Percentiles rank a stretch among this genome's conserved stretches.
These are phyloP conservation scores for Nicotiana otophora DNA, from an alignment of 257 asterid species.

Conservation along the genomic window DNA sequence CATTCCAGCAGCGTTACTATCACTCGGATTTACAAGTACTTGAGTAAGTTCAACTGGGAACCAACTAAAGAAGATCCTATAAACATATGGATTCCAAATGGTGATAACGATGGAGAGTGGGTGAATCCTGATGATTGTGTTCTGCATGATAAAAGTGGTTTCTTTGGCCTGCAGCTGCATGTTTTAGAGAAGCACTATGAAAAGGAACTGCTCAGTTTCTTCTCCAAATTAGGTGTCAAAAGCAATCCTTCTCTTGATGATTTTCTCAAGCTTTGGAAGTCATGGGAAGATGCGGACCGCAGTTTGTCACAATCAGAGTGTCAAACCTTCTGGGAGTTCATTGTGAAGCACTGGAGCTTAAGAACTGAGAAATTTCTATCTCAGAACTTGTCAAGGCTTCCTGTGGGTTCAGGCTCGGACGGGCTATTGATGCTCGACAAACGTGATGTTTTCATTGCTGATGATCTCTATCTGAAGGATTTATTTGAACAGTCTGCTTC, in stretches of 20 bases:
- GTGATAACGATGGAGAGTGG: conserved; percentile 24
- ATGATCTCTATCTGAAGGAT: conserved; percentile 31
- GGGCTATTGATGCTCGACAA: conserved; percentile 19
- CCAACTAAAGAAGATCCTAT: conserved; percentile 9
- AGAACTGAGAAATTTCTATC: conserved; percentile 7
- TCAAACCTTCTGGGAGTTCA: conserved; percentile 28
- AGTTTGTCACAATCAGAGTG: conserved; percentile 21
- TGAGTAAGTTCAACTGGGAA: conserved; percentile 20
- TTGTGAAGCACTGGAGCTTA: conserved; percentile 23
- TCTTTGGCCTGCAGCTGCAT: conserved; percentile 20
- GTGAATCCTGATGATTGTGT: conserved; percentile 28
- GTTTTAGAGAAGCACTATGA: conserved; percentile 24
- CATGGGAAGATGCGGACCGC: conserved; percentile 18
- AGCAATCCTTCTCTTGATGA: conserved; percentile 25
- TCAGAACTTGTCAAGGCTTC: conserved; percentile 22
- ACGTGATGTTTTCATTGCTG: conserved; percentile 27
- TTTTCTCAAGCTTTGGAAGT: conserved; percentile 29
- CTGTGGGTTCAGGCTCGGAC: conserved; percentile 20
- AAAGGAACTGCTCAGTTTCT: conserved; percentile 16
- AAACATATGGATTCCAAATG: conserved; percentile 31
- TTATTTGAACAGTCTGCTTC: conserved; percentile 15
- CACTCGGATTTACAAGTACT: conserved; percentile 24
- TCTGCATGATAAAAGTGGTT: conserved; percentile 24
- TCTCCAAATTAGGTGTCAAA: conserved; percentile 23
- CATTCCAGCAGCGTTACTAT: conserved; percentile 16